Percentiles rank a stretch among this genome's conserved stretches.
phyloP scores from a whole-genome alignment of 805 yeast species.

The Yarrowia sp. region DNA sequence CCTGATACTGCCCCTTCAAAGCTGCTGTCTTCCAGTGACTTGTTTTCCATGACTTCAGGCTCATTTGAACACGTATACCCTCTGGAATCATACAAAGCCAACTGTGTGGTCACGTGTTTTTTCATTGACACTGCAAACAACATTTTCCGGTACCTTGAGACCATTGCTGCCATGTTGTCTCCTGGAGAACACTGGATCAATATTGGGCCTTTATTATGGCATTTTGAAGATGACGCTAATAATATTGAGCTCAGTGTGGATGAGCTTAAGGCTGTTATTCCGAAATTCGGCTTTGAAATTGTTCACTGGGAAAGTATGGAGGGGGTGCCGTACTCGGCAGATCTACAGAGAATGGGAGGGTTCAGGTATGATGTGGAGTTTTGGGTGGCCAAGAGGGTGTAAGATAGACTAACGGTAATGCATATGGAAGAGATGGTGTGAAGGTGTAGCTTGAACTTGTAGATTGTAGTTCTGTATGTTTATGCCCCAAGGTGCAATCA shows the following conservation, averaged over 20 bases:
- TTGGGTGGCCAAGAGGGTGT: constrained; percentile 56
- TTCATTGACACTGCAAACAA: constrained; percentile 94
- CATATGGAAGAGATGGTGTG: too few relatives aligned
- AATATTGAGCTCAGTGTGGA: constrained; percentile 66
- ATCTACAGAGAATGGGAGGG: constrained; percentile 50
- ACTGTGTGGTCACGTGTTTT: constrained; percentile 52
- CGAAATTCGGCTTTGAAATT: constrained; percentile 52
- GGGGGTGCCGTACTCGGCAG: constrained; percentile 53
- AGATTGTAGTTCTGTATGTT: too few relatives aligned
- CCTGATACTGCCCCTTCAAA: constrained; percentile 39
- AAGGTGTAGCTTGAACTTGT: too few relatives aligned
- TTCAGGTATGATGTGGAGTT: constrained; percentile 63
- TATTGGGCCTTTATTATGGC: constrained; percentile 84
- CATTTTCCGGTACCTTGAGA: constrained; percentile 67
- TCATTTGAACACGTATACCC: constrained; percentile 64
- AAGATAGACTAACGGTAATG: too few relatives aligned
- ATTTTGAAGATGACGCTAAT: constrained; percentile 62
- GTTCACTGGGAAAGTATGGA: constrained; percentile 46
- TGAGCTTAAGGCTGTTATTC: constrained; percentile 60
- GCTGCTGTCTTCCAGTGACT: constrained; percentile 28
- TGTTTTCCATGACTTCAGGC: constrained; percentile 71
- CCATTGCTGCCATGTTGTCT: constrained; percentile 51
- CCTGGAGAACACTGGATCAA: constrained; percentile 77
- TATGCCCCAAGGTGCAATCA: too few relatives aligned
- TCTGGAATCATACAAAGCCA: constrained; percentile 38